Evolutionary conservation across 2,329 filamentous ascomycete species (phyloP).

Genomic region (Alternaria viburni): DNA sequence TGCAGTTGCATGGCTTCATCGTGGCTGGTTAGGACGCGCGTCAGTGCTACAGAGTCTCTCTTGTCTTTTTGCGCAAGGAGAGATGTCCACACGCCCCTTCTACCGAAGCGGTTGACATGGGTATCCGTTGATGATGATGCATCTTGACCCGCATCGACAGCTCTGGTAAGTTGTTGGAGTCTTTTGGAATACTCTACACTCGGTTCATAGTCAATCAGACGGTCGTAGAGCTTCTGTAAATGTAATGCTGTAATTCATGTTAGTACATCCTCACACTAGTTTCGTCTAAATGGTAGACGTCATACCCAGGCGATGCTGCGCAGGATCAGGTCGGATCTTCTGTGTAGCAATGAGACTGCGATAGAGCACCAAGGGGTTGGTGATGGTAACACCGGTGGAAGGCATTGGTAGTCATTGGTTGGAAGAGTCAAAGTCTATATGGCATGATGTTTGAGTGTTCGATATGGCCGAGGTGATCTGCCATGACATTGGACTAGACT

Average conservation of each 20-base stretch:
- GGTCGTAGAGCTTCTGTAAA: constrained; percentile 76
- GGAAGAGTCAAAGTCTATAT: constrained; percentile 7
- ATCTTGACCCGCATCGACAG: constrained; percentile 42
- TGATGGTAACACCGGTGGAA: constrained; percentile 54
- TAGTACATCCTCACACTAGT: constrained; percentile 23
- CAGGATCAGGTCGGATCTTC: constrained; percentile 70
- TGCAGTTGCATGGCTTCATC: constrained; percentile 74
- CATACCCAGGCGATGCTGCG: constrained; percentile 69
- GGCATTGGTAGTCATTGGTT: constrained; percentile 42
- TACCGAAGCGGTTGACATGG: constrained; percentile 31
- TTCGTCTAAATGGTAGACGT: constrained; percentile 39
- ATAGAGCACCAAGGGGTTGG: constrained; percentile 78
- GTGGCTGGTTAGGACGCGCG: constrained; percentile 71
- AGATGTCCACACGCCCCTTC: constrained; percentile 61
- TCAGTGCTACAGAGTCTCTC: constrained; percentile 65
- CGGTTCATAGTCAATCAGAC: constrained; percentile 80
- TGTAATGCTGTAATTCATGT: constrained; percentile 64
- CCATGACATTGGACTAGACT: constrained; percentile 27
- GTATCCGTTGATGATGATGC: constrained; percentile 34
- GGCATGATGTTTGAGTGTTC: constrained; percentile 11
- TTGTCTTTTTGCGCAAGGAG: constrained; percentile 62
- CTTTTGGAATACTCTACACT: constrained; percentile 71
- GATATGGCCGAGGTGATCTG: constrained; percentile 30
- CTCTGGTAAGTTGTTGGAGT: constrained; percentile 64
- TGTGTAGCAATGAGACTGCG: constrained; percentile 72